Percentiles rank a stretch among this genome's conserved stretches.
phyloP scores from a whole-genome alignment of 1,284 basidiomycete genomes.

The Ceratobasidium sp. region DNA sequence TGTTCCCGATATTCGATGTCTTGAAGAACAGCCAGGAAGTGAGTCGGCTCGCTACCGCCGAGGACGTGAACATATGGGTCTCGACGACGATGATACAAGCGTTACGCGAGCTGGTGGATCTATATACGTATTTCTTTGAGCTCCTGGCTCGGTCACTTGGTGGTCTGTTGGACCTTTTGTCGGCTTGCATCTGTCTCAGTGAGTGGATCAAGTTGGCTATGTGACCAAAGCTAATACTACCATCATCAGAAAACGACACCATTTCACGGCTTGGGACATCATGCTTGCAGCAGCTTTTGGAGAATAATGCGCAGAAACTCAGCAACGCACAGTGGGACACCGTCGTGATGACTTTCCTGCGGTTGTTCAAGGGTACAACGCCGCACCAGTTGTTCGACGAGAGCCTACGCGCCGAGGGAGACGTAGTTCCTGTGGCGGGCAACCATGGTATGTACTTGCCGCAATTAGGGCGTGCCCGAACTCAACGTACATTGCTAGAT shows the following conservation, averaged over 20 bases:
- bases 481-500: constrained; percentile 60
- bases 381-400: constrained; percentile 98
- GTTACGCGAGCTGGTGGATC: constrained; percentile 90
- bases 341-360: constrained; percentile 92
- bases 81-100: constrained; percentile 99
- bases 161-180: constrained; percentile 89
- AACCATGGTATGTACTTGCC: constrained; percentile 3
- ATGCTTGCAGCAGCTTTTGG: constrained; percentile 94
- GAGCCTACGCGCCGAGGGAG: constrained; percentile 77
- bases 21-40: constrained; percentile 90
- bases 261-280: constrained; percentile 97
- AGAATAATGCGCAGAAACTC: constrained; percentile 92
- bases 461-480: constrained; percentile 43
- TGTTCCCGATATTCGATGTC: constrained; percentile 99
- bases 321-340: constrained; percentile 88
- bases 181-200: constrained; percentile 99
- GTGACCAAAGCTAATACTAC: constrained; percentile 34
- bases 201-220: constrained; percentile 42
- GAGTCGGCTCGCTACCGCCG: constrained; percentile 92
- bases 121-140: constrained; percentile 97
- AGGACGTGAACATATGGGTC: constrained; percentile 99
- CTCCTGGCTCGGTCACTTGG: constrained; percentile 90
- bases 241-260: constrained; percentile 87
- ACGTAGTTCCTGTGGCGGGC: constrained; percentile 55
- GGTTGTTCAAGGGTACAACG: constrained; percentile 95